Conservation (phyloP, 305 asterid genomes). For the Plantago lanceolata region DNA sequence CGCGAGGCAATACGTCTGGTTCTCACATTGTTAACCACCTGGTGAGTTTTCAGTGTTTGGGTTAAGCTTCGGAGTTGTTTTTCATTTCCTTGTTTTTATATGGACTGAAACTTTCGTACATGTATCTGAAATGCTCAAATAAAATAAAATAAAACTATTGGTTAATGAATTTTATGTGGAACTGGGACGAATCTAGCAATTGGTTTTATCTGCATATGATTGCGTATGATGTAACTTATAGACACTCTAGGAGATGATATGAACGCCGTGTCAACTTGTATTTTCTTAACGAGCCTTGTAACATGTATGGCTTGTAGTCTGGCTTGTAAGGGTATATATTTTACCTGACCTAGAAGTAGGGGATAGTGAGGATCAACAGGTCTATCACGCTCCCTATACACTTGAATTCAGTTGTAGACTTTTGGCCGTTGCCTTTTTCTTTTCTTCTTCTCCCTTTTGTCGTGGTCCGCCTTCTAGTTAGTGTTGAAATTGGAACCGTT, state of each 20-base stretch:
- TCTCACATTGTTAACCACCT: slow-evolving; percentile 96
- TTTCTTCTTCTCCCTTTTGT: too few species aligned
- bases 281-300: background rate
- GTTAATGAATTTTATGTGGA: too few species aligned
- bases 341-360: background rate
- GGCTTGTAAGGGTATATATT: too few species aligned
- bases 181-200: background rate
- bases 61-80: background rate
- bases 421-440: background rate
- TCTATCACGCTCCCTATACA: too few species aligned
- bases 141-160: too few species aligned
- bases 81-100: background rate
- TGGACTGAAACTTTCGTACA: too few species aligned
- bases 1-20: slow-evolving; percentile 97
- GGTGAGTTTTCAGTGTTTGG: slow-evolving; percentile 44
- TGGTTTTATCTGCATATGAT: background rate
- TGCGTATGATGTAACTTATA: background rate
- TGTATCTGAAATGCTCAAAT: too few species aligned
- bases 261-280: too few species aligned
- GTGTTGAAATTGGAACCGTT: background rate
- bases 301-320: background rate
- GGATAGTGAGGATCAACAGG: background rate
- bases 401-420: background rate
- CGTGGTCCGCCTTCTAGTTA: background rate
- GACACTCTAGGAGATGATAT: background rate